Evolutionary conservation across 768 basidiomycete species (phyloP), one percentile per base, ranked within the genome.

Genomic region (Sarcodon aspratus): DNA sequence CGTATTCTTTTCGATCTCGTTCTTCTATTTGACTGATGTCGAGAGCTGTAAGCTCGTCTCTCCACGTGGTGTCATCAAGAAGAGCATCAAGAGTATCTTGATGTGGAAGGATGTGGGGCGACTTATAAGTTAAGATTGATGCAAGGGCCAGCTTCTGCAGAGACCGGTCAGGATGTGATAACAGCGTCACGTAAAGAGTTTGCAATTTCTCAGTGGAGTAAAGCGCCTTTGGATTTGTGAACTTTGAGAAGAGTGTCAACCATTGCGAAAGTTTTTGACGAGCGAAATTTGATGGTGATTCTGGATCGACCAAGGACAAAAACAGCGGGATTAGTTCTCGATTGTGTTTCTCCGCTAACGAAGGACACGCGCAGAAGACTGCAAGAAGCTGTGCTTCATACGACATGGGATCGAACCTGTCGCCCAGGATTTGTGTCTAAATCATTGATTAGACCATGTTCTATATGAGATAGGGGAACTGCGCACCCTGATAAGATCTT

Each of bases 221-320:
- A 1, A 94, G 68, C 0, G 91, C 88, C 66, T 90, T 95, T n/a
- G 94, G 95, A 59, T 97, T 98, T 56, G 69, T 68, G 61, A 99
- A 88, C 61, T 93, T 95, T 45, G 87, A 75, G 63, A 97, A 89
- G 9, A 98, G 73, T 15, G 76, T 76, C 27, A 98, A 78, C 82
- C 89, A 98, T 0, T 78, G 71, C 12, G 66, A 66, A 9, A 96
- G 75, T 59, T 81, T 84, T 31, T 71, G 63, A 38, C 79, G 80
- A 6, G 79, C 65, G 7, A 85, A 63, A 42, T 68, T 72, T 3
- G 68, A 58, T 5, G 63, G 51, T 3, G 57, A 56, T 44, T 63
- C 59, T 13, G 68, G 60, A 45, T 67, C 63, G 11, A 67, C 67
- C 33, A 67, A 70, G 45, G 55, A 61, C 35, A 97, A 70, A 69